Conservation (phyloP, 768 basidiomycete species). For the Serendipita sp. region DNA sequence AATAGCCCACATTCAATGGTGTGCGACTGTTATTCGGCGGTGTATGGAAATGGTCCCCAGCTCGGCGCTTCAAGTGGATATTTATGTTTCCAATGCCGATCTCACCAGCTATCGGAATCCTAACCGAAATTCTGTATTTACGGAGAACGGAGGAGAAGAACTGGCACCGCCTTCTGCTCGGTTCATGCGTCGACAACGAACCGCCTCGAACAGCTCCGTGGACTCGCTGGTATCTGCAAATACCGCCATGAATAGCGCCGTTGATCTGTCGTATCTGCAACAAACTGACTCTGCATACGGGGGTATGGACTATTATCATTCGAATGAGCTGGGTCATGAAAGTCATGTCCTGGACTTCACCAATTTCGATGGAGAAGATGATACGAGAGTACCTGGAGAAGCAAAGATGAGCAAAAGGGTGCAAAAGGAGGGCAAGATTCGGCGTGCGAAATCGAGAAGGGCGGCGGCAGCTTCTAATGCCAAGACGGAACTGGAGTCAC, state of each 20-base stretch:
- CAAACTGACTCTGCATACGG: too few species aligned
- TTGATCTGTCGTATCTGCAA: conserved; percentile 12
- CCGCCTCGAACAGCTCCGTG: conserved; percentile 11
- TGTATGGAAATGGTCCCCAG: conserved; percentile 42
- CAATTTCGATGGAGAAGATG: conserved; percentile 65
- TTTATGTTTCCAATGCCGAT: conserved; percentile 54
- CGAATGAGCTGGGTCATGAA: conserved; percentile 24
- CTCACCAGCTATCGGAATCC: conserved; percentile 11
- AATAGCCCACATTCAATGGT: conserved; percentile 63
- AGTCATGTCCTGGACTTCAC: conserved; percentile 48
- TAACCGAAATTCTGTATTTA: conserved; percentile 6
- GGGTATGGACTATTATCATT: neutral
- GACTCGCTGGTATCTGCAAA: conserved; percentile 11
- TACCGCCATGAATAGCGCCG: conserved; percentile 11
- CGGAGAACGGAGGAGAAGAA: conserved; percentile 15
- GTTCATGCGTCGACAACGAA: conserved; percentile 13
- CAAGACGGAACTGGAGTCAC: conserved; percentile 13
- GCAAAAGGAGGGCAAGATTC: conserved; percentile 45
- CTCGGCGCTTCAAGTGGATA: conserved; percentile 42
- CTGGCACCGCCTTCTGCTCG: conserved; percentile 25
- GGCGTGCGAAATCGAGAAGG: conserved; percentile 32
- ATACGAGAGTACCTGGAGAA: conserved; percentile 42
- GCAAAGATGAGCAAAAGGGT: conserved; percentile 34
- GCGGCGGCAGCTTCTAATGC: conserved; percentile 10
- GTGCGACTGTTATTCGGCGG: conserved; percentile 45